Evolutionary conservation across 163 green algal species (phyloP).

Genomic region (Picocystis sp.): DNA sequence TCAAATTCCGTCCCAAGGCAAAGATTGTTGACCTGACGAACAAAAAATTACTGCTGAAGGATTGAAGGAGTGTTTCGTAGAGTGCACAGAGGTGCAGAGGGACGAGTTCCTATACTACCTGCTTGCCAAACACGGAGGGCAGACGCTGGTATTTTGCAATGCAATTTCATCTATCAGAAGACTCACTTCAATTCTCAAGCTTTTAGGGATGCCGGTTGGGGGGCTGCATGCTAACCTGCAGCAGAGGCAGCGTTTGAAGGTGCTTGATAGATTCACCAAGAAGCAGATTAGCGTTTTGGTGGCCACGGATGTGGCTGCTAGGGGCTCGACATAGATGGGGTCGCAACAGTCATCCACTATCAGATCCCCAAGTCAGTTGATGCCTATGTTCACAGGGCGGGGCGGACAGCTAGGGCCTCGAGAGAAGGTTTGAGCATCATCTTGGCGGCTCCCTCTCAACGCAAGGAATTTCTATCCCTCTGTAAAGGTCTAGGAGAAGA

Average conservation of each 20-base stretch:
- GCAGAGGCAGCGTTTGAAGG: constrained; percentile 70
- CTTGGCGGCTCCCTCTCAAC: constrained; percentile 61
- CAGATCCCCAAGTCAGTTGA: constrained; percentile 69
- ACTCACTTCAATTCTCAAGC: constrained; percentile 57
- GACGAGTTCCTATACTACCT: constrained; percentile 79
- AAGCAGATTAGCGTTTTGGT: constrained; percentile 57
- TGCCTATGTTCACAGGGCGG: constrained; percentile 85
- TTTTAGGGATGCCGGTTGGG: constrained; percentile 42
- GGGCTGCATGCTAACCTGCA: constrained; percentile 78
- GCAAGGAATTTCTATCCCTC: constrained; percentile 43
- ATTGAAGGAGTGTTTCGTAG: constrained; percentile 1
- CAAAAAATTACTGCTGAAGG: background rate
- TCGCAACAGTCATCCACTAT: constrained; percentile 68
- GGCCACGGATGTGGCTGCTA: constrained; percentile 86
- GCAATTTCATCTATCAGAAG: constrained; percentile 66
- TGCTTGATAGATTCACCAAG: constrained; percentile 68
- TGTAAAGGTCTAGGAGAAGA: constrained; percentile 9
- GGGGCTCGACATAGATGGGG: constrained; percentile 61
- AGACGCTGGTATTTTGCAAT: constrained; percentile 84
- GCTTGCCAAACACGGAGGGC: constrained; percentile 37
- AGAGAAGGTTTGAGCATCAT: constrained; percentile 43
- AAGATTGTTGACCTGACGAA: constrained; percentile 58
- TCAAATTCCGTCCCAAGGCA: constrained; percentile 38
- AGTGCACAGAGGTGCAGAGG: constrained; percentile 41
- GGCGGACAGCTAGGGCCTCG: constrained; percentile 52